These are phyloP conservation scores for Candida xyloterini DNA, from an alignment of 805 yeast species.

Conservation along the genomic window DNA sequence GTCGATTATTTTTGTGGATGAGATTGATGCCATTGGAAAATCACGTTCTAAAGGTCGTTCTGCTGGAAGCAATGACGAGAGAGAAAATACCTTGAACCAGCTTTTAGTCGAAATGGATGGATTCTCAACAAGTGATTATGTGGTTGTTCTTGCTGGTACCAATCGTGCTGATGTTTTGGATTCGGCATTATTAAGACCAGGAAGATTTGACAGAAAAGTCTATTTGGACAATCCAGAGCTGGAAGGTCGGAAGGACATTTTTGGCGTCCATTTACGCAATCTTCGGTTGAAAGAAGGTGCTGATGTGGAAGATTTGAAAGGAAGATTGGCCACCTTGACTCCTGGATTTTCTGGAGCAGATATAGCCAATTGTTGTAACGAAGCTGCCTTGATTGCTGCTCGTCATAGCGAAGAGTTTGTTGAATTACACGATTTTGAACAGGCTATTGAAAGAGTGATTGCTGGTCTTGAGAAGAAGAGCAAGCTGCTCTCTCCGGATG, in stretches of 20 bases:
- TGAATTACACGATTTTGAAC: constrained; percentile 73
- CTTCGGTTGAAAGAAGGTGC: constrained; percentile 46
- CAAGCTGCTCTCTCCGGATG: constrained; percentile 71
- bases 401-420: constrained; percentile 65
- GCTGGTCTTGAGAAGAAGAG: constrained; percentile 92
- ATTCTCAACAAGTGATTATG: constrained; percentile 81
- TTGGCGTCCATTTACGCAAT: constrained; percentile 71
- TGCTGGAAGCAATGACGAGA: constrained; percentile 86
- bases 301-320: constrained; percentile 62
- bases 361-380: constrained; percentile 91
- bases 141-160: constrained; percentile 93
- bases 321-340: constrained; percentile 84
- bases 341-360: constrained; percentile 98
- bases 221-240: constrained; percentile 83
- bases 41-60: constrained; percentile 69
- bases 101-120: constrained; percentile 96
- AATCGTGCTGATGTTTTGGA: constrained; percentile 90
- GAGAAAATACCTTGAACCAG: constrained; percentile 91
- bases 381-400: constrained; percentile 92
- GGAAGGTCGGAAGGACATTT: constrained; percentile 85
- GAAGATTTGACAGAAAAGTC: constrained; percentile 90
- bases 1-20: constrained; percentile 86
- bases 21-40: constrained; percentile 94
- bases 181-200: constrained; percentile 88
- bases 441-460: constrained; percentile 89